A percentile compares a stretch with the other conserved stretches of the same genome.
Evolutionary conservation across 371 early-diverging fungal genomes (phyloP).

Genomic region (Gilbertella persicaria): DNA sequence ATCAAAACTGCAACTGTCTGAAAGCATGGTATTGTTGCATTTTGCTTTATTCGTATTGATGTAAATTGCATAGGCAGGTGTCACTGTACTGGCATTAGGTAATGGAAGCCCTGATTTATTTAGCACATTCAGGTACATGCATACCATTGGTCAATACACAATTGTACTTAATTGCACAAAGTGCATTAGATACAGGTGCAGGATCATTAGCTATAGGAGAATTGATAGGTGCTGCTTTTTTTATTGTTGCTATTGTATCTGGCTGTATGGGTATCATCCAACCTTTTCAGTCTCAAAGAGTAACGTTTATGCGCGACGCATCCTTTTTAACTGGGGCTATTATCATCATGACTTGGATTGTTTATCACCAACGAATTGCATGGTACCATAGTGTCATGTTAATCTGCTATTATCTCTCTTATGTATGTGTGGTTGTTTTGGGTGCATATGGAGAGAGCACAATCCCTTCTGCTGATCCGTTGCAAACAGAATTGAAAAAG

Average conservation of each 20-base stretch:
- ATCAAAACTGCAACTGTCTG: constrained; percentile 60
- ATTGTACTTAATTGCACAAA: too few species aligned
- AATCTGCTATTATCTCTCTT: constrained; percentile 55
- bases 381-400: constrained; percentile 61
- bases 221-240: constrained; percentile 78
- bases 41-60: not conserved
- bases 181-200: constrained; percentile 71
- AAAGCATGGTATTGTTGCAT: constrained; percentile 55
- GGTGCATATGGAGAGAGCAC: constrained; percentile 24
- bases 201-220: constrained; percentile 83
- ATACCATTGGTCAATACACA: not conserved
- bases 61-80: constrained; percentile 64
- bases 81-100: constrained; percentile 83
- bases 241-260: constrained; percentile 73
- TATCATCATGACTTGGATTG: constrained; percentile 58
- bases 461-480: not conserved
- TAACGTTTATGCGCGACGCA: constrained; percentile 73
- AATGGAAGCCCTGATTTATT: constrained; percentile 87
- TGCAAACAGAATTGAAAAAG: not conserved
- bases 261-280: constrained; percentile 74
- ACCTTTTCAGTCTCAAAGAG: constrained; percentile 64
- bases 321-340: constrained; percentile 70
- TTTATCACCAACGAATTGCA: constrained; percentile 62
- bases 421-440: constrained; percentile 56
- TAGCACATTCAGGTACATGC: constrained; percentile 62